Percentiles rank a stretch among this genome's conserved stretches.
These are phyloP conservation scores for Furcasterigmium sp. DNA, from an alignment of 2,329 filamentous ascomycete species.

Conservation along the genomic window DNA sequence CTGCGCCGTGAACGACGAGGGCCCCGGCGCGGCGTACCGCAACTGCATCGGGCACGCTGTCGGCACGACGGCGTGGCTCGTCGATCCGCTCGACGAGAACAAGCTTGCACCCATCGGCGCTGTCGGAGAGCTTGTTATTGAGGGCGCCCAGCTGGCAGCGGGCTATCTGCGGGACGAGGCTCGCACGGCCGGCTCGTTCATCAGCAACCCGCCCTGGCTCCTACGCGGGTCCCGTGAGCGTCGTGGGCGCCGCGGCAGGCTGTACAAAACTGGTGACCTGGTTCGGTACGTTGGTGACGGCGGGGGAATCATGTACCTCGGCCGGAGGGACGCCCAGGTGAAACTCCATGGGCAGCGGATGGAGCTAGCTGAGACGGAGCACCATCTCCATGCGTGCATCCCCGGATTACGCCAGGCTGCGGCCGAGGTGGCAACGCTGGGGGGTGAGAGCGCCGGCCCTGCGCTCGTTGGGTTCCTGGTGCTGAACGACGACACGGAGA, in stretches of 20 bases:
- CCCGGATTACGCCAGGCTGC: conserved; percentile 39
- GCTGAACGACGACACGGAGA: not conserved
- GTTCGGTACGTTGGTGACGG: conserved; percentile 27
- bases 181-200: conserved; percentile 22
- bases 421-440: conserved; percentile 4
- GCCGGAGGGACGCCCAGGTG: conserved; percentile 48
- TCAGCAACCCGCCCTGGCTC: conserved; percentile 23
- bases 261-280: conserved; percentile 35
- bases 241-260: conserved; percentile 6
- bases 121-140: conserved; percentile 37
- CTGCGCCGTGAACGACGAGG: conserved; percentile 1
- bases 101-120: conserved; percentile 32
- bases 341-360: conserved; percentile 50
- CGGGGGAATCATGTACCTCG: conserved; percentile 29
- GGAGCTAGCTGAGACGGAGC: conserved; percentile 28
- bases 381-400: conserved; percentile 2
- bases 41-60: not conserved
- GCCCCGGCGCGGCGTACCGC: not conserved
- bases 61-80: conserved; percentile 27
- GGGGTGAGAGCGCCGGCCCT: not conserved
- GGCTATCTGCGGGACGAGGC: conserved; percentile 12
- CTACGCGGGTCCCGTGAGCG: conserved; percentile 7
- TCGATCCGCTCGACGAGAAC: conserved; percentile 26
- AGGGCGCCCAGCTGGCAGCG: conserved; percentile 23
- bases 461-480: not conserved